These are phyloP conservation scores for Phoenix dactylifera DNA, from an alignment of 176 grass and related monocot species.

Conservation along the genomic window DNA sequence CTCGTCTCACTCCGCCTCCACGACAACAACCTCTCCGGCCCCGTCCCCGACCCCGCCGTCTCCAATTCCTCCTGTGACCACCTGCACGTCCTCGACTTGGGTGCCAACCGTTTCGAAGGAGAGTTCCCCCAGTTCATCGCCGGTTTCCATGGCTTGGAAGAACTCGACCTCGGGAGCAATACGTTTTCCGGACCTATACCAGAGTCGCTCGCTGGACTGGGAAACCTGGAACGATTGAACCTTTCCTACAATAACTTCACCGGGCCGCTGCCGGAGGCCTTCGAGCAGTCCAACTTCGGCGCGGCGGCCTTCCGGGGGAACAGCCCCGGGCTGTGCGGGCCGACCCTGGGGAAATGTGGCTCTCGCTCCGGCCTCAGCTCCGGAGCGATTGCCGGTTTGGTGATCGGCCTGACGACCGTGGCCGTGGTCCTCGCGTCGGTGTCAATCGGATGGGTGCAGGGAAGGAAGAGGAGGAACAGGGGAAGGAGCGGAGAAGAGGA, in stretches of 20 bases:
- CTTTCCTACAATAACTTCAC: conserved; percentile 80
- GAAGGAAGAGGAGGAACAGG: conserved; percentile 32
- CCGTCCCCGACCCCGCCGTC: conserved; percentile 39
- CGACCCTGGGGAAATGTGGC: conserved; percentile 42
- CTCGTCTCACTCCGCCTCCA: conserved; percentile 46
- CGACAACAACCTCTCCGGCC: conserved; percentile 39
- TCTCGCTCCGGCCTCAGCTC: conserved; percentile 44
- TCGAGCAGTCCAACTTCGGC: conserved; percentile 28
- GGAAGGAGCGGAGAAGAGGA: conserved; percentile 16
- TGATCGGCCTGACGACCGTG: conserved; percentile 70
- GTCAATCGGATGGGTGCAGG: conserved; percentile 62
- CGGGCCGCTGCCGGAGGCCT: conserved; percentile 34
- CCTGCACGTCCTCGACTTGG: conserved; percentile 50
- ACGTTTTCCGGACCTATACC: conserved; percentile 43
- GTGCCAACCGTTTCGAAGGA: conserved; percentile 49
- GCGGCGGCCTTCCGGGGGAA: conserved; percentile 50
- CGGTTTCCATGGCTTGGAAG: conserved; percentile 39
- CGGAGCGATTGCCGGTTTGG: conserved; percentile 58
- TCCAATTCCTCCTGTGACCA: conserved; percentile 43
- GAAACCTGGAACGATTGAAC: conserved; percentile 43
- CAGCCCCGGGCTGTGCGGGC: conserved; percentile 48
- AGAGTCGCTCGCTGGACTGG: conserved; percentile 26
- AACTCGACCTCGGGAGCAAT: conserved; percentile 62
- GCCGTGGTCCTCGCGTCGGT: conserved; percentile 55
- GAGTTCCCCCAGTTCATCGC: conserved; percentile 51